Conservation (phyloP, 805 yeast genomes). For the Cephaloascus fragrans region DNA sequence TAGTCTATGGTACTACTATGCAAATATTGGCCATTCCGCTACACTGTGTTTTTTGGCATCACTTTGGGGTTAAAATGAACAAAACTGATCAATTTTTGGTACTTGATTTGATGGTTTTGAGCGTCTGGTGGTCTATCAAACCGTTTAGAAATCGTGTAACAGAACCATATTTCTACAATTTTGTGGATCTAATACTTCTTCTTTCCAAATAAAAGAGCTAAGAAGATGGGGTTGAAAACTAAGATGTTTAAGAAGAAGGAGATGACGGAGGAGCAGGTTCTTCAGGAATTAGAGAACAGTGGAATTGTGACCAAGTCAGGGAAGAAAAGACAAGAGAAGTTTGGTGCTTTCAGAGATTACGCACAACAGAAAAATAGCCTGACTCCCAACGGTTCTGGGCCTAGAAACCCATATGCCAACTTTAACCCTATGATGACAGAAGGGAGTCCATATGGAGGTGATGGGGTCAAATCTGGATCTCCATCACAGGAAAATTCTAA, state of each 20-base stretch:
- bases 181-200: too few species aligned
- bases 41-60: too few species aligned
- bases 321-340: conserved; percentile 30
- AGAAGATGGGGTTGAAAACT: conserved; percentile 33
- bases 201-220: conserved; percentile 10
- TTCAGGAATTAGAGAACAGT: conserved; percentile 23
- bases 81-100: too few species aligned
- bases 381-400: conserved; percentile 24
- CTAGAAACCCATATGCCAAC: conserved; percentile 31
- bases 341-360: conserved; percentile 38
- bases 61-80: too few species aligned
- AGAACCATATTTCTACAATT: too few species aligned
- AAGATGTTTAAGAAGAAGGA: conserved; percentile 41
- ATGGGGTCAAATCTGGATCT: neutral
- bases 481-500: conserved; percentile 3
- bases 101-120: too few species aligned
- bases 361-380: conserved; percentile 31
- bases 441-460: conserved; percentile 5
- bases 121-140: too few species aligned
- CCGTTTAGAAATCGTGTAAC: too few species aligned
- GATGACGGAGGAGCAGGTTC: conserved; percentile 36
- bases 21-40: too few species aligned
- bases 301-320: conserved; percentile 33
- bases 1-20: too few species aligned
- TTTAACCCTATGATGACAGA: conserved; percentile 7